These are phyloP conservation scores for Hebeloma cylindrosporum DNA, from an alignment of 768 basidiomycete genomes.

Conservation along the genomic window DNA sequence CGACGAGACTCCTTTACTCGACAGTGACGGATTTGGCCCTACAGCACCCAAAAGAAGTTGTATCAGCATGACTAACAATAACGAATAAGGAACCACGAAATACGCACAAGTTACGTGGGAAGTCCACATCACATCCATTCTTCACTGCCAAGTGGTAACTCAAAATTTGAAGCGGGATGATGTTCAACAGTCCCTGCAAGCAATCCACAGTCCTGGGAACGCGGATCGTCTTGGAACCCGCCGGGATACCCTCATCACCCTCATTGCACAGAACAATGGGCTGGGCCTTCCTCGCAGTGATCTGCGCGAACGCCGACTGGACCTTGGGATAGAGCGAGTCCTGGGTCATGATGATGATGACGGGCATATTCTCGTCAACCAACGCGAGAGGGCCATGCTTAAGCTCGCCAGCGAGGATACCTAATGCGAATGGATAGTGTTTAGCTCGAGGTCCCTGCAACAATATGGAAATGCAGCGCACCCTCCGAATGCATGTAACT, in stretches of 20 bases:
- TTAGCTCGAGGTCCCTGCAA: too few relatives aligned
- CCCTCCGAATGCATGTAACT: slow-evolving; percentile 88
- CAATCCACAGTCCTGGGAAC: slow-evolving; percentile 94
- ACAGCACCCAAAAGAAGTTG: slow-evolving; percentile 10
- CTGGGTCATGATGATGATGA: slow-evolving; percentile 99
- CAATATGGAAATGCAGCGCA: slow-evolving; percentile 22
- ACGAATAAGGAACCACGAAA: slow-evolving; percentile 7
- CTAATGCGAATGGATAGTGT: slow-evolving; percentile 29
- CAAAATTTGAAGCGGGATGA: slow-evolving; percentile 93
- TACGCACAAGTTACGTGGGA: slow-evolving; percentile 91
- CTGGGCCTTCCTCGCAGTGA: slow-evolving; percentile 95
- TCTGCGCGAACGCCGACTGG: slow-evolving; percentile 93
- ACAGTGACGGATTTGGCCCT: slow-evolving; percentile 79
- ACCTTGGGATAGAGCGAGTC: slow-evolving; percentile 99
- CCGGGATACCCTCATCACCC: slow-evolving; percentile 76
- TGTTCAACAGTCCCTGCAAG: slow-evolving; percentile 93
- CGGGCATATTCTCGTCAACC: slow-evolving; percentile 97
- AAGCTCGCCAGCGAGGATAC: slow-evolving; percentile 96
- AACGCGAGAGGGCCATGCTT: slow-evolving; percentile 98
- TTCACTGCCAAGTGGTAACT: slow-evolving; percentile 95
- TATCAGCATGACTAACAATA: slow-evolving; percentile 8
- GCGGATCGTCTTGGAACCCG: slow-evolving; percentile 82
- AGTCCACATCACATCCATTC: slow-evolving; percentile 97
- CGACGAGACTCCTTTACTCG: slow-evolving; percentile 44
- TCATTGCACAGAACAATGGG: slow-evolving; percentile 96